These are phyloP conservation scores for Bryoerythrophyllum caledonicum DNA, from an alignment of 225 moss, liverwort and hornwort species.

Conservation along the genomic window DNA sequence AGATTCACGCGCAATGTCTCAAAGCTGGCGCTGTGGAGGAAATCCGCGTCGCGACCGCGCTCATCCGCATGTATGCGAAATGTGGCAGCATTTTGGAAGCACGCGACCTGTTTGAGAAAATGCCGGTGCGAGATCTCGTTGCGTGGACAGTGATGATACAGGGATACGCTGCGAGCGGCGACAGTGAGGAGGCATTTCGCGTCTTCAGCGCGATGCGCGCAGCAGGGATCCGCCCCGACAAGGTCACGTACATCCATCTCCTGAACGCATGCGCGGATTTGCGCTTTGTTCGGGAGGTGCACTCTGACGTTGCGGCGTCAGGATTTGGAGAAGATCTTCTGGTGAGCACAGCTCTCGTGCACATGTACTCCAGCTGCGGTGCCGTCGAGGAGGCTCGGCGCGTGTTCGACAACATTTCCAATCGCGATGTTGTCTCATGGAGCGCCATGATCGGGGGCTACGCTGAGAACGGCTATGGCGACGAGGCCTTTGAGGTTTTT, in stretches of 20 bases:
- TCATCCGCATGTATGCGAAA: constrained; percentile 36
- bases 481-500: constrained; percentile 27
- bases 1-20: constrained; percentile 30
- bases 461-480: constrained; percentile 26
- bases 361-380: constrained; percentile 45
- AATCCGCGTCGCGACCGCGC: constrained; percentile 28
- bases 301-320: constrained; percentile 15
- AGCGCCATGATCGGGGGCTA: constrained; percentile 42
- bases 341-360: constrained; percentile 34
- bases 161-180: constrained; percentile 30
- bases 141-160: constrained; percentile 45
- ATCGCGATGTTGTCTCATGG: constrained; percentile 42
- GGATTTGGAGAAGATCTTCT: constrained; percentile 31
- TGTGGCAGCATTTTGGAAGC: constrained; percentile 37
- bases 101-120: constrained; percentile 23
- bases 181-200: constrained; percentile 27
- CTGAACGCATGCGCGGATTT: constrained; percentile 35
- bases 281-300: constrained; percentile 24
- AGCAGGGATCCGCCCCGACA: constrained; percentile 32
- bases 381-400: constrained; percentile 34
- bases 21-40: constrained; percentile 26
- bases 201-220: constrained; percentile 30
- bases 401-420: constrained; percentile 35
- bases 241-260: constrained; percentile 35
- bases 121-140: constrained; percentile 34